Evolutionary conservation across 1,284 basidiomycete species (phyloP), one percentile per base, ranked within the genome.

Genomic region (Trametes pubescens): DNA sequence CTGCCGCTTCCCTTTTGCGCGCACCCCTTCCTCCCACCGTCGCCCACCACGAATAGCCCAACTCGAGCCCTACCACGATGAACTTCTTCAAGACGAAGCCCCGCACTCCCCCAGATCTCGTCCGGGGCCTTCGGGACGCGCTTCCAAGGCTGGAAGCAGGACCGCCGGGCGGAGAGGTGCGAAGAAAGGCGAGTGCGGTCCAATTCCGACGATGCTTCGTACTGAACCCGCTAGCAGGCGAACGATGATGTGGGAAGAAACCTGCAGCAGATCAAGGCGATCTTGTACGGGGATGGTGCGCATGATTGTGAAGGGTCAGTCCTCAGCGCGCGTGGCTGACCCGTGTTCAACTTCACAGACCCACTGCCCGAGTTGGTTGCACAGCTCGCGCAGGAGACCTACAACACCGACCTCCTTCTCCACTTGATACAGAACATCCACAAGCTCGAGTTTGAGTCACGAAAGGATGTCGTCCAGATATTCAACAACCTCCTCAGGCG

Each of bases 381-480:
- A 2, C 95, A 98, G 75, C 87, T 99, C 18, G 93, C 97, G 0
- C 95, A 98, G 75, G 97, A 99, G 76, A 93, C 95, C 6, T 99
- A 99, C 79, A 90, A 89, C 65, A 92, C 92, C 61, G 95, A 99
- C 75, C 83, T 99, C 24, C 84, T 99, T 11, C 86, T 91, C 66
- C 81, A 89, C 54, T 88, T 99, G 66, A 90, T 99, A 18, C 80
- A 87, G 52, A 88, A 94, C 76, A 92, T 99, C 70, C 86, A 85
- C 37, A 87, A 89, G 43, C 92, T 99, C 75, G 98, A 99, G 74
- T 99, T 99, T 74, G 98, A 99, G 80, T 89, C 94, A 35, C 86
- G 94, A 71, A 99, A 99, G 80, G 98, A 99, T 73, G 95, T 97
- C 34, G 94, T 96, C 0, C 94, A 96, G 78, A 97, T 99, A 73